Evolutionary conservation across 208 protist genomes (phyloP).

Genomic region (Kentomonas sorsogonicus): DNA sequence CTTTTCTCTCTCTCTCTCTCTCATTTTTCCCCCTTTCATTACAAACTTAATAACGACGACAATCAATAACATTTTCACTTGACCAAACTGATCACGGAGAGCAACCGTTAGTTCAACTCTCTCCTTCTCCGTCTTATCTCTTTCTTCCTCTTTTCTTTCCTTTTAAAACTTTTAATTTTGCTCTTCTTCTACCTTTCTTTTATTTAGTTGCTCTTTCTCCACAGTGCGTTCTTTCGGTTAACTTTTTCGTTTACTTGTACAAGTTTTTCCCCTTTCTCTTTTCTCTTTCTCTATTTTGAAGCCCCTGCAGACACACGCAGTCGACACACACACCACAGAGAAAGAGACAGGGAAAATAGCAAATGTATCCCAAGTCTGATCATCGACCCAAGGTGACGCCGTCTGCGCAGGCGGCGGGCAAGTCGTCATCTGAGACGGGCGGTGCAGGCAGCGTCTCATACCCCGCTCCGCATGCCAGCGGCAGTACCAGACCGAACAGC

Average conservation of each 20-base stretch:
- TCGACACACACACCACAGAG: background rate
- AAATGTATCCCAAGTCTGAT: background rate
- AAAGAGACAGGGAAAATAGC: background rate
- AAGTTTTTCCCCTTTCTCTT: slow-evolving; percentile 1
- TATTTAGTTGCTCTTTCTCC: background rate
- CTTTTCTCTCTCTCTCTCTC: background rate
- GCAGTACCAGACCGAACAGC: background rate
- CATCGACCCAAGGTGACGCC: background rate
- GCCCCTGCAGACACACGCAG: background rate
- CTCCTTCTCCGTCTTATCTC: background rate
- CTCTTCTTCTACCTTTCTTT: background rate
- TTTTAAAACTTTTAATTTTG: background rate
- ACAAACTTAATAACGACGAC: background rate
- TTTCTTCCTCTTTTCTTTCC: background rate
- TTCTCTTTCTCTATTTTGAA: slow-evolving; percentile 1
- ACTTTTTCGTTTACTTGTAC: background rate
- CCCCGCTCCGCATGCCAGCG: background rate
- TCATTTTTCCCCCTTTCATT: background rate
- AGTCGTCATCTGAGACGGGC: background rate
- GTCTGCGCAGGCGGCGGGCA: background rate
- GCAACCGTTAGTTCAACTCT: background rate
- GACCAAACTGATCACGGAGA: too few relatives aligned
- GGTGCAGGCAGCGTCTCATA: background rate
- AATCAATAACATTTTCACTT: background rate
- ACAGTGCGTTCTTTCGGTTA: background rate